Evolutionary conservation across 1,284 basidiomycete species (phyloP), one percentile per base, ranked within the genome.

Genomic region (Anthracocystis setariae): DNA sequence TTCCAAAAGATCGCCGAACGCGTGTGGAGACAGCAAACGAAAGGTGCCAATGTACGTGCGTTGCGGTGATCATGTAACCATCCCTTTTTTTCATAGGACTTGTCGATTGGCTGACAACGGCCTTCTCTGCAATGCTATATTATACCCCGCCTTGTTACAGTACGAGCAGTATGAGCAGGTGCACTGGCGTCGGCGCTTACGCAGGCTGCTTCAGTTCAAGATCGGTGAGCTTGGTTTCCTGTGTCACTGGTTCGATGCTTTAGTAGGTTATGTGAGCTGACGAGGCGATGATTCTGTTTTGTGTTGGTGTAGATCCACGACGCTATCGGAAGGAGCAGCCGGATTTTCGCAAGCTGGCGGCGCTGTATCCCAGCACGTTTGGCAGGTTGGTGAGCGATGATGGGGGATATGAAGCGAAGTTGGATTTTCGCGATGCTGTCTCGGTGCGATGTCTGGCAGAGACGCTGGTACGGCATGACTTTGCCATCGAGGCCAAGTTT

Each of bases 391-490:
- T 66, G 21, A 62, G 15, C 8, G 68, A 66, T 23, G 47, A 62
- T 8, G 58, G 68, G 5, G 68, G 68, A 10, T 63, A 53, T 43
- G 68, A 71, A 29, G 69, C 63, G 33, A 67, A 67, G 42, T 15
- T 72, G 17, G 69, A 72, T 23, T 72, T 72, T 38, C 69, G 66
- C 18, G 52, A 67, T 47, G 48, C 69, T 2, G 21, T 37, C 7
- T 63, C 69, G 3, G 63, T 72, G 24, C 59, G 67, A 25, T 60
- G 56, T 25, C 35, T 73, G 5, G 61, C 65, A 1, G 32, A 73
- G 35, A 73, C 70, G 1, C 32, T 73, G 20, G 49, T 73, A 18
- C 27, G 25, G 9, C 51, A 73, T 32, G 61, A 73, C 27, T 73
- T 68, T 44, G 65, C 57, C 5, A 12, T 73, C 2, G 21, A 46